These are phyloP conservation scores for Hirsutella rhossiliensis DNA, from an alignment of 2,329 filamentous ascomycete genomes.

Conservation along the genomic window DNA sequence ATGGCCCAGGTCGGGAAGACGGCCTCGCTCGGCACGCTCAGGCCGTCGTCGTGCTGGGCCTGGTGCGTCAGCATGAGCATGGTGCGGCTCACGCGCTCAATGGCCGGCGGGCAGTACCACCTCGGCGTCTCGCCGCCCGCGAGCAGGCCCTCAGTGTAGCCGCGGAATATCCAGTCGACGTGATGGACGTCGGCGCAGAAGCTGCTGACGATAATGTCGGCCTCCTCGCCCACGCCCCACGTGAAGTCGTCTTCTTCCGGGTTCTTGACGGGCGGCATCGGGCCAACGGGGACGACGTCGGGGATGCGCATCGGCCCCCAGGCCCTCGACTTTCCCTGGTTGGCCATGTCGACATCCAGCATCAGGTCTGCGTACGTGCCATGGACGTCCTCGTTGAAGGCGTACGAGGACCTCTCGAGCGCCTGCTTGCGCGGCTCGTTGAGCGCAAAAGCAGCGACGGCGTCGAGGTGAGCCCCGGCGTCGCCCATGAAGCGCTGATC, in stretches of 20 bases:
- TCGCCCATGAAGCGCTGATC: conserved; percentile 26
- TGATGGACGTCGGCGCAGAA: conserved; percentile 15
- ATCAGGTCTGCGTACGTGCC: conserved; percentile 34
- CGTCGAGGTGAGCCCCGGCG: conserved; percentile 16
- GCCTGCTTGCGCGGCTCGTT: conserved; percentile 43
- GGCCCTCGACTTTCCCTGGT: conserved; percentile 12
- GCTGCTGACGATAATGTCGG: conserved; percentile 17
- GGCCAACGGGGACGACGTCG: conserved; percentile 17
- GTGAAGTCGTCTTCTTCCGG: conserved; percentile 12
- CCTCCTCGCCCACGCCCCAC: conserved; percentile 22
- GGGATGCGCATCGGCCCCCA: conserved; percentile 18
- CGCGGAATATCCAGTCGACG: conserved; percentile 18
- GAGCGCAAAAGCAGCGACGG: conserved; percentile 27
- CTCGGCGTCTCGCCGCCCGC: conserved; percentile 13
- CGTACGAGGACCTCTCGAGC: conserved; percentile 45
- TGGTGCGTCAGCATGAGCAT: conserved; percentile 20
- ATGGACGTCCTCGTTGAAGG: conserved; percentile 40
- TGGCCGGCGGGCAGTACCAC: conserved; percentile 23
- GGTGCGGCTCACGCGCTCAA: conserved; percentile 17
- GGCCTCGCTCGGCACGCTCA: conserved; percentile 3
- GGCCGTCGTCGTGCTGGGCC: conserved; percentile 16
- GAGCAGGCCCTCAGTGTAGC: conserved; percentile 18
- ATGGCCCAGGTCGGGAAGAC: conserved; percentile 17
- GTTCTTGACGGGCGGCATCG: conserved; percentile 11
- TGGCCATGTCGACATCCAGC: conserved; percentile 8